phyloP scores from a whole-genome alignment of 371 early-diverging fungal genomes.

The Gilbertella persicaria region DNA sequence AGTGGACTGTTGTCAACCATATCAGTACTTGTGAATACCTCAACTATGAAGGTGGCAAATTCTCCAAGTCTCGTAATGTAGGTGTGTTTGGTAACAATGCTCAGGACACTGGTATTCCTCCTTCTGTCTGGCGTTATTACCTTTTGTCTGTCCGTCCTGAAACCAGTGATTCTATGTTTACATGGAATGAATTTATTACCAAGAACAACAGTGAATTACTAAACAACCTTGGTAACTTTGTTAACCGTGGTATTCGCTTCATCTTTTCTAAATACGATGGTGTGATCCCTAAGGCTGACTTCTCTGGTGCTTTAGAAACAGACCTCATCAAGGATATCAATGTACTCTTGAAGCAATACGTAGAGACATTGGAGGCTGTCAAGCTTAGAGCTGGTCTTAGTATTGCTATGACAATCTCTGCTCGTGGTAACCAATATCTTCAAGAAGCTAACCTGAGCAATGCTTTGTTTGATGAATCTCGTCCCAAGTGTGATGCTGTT shows the following conservation, averaged over 20 bases:
- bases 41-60: constrained; percentile 98
- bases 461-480: constrained; percentile 74
- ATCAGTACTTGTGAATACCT: constrained; percentile 98
- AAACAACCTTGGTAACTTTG: constrained; percentile 98
- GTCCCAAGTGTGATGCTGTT: constrained; percentile 85
- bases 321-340: constrained; percentile 85
- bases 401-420: constrained; percentile 92
- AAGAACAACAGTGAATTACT: constrained; percentile 97
- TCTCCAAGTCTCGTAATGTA: constrained; percentile 96
- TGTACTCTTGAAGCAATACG: constrained; percentile 74
- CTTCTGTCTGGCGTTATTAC: constrained; percentile 99
- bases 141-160: constrained; percentile 98
- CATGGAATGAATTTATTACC: constrained; percentile 93
- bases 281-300: constrained; percentile 66
- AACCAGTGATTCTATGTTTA: constrained; percentile 93
- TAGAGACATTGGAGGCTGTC: constrained; percentile 80
- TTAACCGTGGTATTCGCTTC: constrained; percentile 98
- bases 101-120: constrained; percentile 88
- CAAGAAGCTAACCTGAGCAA: constrained; percentile 93
- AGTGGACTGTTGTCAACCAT: constrained; percentile 92
- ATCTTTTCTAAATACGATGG: constrained; percentile 84
- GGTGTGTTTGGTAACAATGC: constrained; percentile 99
- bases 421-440: constrained; percentile 94
- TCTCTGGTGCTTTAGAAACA: constrained; percentile 52
- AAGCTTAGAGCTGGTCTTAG: constrained; percentile 87